phyloP scores from a whole-genome alignment of 441 rosid species.

The Rhodomyrtus psidioides region DNA sequence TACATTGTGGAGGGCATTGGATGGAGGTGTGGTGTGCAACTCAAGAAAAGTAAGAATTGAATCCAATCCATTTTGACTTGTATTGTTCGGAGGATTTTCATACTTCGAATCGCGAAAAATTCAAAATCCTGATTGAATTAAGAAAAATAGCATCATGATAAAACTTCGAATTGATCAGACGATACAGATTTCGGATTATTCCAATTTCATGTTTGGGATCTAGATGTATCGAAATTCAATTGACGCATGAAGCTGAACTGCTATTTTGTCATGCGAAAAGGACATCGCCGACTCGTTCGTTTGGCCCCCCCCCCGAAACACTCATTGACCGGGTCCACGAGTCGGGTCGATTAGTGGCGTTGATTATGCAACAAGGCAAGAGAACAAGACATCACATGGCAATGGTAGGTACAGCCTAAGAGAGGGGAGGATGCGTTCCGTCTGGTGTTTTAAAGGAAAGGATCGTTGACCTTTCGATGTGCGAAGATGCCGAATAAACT shows the following conservation, averaged over 20 bases:
- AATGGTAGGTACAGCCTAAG: background rate
- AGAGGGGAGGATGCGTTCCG: background rate
- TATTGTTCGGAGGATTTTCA: background rate
- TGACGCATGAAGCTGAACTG: accelerated
- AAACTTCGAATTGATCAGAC: accelerated
- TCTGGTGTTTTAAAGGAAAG: background rate
- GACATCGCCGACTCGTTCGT: too few species aligned
- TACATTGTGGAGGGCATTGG: background rate
- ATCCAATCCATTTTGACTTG: background rate
- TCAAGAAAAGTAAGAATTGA: background rate
- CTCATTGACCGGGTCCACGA: background rate
- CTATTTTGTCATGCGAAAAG: background rate
- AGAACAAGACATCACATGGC: background rate
- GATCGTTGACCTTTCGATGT: background rate
- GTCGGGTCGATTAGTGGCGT: background rate
- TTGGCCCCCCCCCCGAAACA: too few species aligned
- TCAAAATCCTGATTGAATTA: background rate
- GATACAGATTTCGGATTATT: accelerated
- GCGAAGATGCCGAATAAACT: background rate
- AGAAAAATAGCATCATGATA: accelerated
- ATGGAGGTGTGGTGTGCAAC: background rate
- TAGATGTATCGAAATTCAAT: background rate
- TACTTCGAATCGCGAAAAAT: background rate
- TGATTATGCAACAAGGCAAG: background rate
- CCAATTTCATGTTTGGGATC: accelerated